A percentile compares a stretch with the other conserved stretches of the same genome.
These are phyloP conservation scores for Podaxis sp. DNA, from an alignment of 768 basidiomycete genomes.

Conservation along the genomic window DNA sequence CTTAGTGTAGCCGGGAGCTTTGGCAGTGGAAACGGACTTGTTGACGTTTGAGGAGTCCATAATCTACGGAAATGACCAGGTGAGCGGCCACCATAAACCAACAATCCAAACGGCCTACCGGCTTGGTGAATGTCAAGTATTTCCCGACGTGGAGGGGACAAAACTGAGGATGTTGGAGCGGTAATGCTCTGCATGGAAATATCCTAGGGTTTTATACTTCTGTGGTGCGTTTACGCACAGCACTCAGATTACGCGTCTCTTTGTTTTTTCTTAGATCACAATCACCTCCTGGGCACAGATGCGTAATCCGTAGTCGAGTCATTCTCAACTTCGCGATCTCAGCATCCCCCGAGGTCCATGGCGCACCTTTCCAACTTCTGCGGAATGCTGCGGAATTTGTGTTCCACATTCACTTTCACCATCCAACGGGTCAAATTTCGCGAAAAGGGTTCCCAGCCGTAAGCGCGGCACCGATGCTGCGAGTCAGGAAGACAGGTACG, in stretches of 20 bases:
- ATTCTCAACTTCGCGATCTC: neutral
- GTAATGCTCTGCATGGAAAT: neutral
- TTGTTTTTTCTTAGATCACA: neutral
- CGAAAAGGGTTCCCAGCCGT: no score
- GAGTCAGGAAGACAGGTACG: neutral
- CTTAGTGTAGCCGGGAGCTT: constrained; percentile 9
- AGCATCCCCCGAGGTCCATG: neutral
- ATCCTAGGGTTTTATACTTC: neutral
- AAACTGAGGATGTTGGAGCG: neutral
- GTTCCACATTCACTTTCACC: no score
- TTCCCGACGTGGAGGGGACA: neutral
- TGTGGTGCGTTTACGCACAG: neutral
- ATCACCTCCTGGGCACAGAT: neutral
- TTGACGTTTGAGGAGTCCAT: constrained; percentile 5
- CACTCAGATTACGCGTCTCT: neutral
- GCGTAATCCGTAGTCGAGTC: constrained; percentile 9
- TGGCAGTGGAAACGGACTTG: constrained; percentile 5
- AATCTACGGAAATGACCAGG: neutral
- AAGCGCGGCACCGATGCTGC: no score
- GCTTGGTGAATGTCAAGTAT: neutral
- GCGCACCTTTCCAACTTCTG: neutral
- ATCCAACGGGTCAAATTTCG: no score
- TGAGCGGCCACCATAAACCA: neutral
- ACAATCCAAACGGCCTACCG: neutral
- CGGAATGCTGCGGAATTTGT: neutral